Percentiles rank a stretch among this genome's conserved stretches.
phyloP scores from a whole-genome alignment of 352 stramenopile genomes.

The Pythium dissotocum region DNA sequence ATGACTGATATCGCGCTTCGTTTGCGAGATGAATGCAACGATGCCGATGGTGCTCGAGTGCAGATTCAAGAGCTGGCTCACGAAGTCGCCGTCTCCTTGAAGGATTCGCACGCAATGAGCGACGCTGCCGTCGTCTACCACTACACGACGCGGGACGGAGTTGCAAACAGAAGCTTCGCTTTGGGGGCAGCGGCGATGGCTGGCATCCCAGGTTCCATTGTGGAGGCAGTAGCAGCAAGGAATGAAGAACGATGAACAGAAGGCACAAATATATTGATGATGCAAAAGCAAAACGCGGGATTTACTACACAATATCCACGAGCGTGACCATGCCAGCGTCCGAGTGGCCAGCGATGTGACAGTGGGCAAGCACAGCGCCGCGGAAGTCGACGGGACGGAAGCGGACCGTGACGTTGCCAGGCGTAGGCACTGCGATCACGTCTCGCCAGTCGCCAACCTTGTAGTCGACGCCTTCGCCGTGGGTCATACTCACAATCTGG shows the following conservation, averaged over 20 bases:
- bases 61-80: constrained; percentile 8
- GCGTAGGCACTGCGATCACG: constrained; percentile 71
- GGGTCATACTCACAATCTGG: constrained; percentile 74
- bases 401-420: constrained; percentile 80
- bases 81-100: background rate
- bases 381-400: constrained; percentile 71
- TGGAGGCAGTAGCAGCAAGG: background rate
- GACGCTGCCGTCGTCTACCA: constrained; percentile 13
- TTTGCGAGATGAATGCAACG: background rate
- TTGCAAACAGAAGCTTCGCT: constrained; percentile 11
- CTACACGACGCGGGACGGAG: constrained; percentile 12
- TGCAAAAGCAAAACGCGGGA: background rate
- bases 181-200: constrained; percentile 10
- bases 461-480: constrained; percentile 71
- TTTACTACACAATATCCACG: constrained; percentile 41
- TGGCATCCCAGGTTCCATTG: constrained; percentile 5
- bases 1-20: constrained; percentile 24
- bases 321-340: constrained; percentile 78
- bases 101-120: background rate
- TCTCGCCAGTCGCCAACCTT: constrained; percentile 79
- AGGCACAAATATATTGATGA: background rate
- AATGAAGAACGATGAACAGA: background rate
- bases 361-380: constrained; percentile 68
- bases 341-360: constrained; percentile 79
- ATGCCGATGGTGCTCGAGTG: background rate